Evolutionary conservation across 2,329 filamentous ascomycete species (phyloP).

Genomic region (Microsporum canis): DNA sequence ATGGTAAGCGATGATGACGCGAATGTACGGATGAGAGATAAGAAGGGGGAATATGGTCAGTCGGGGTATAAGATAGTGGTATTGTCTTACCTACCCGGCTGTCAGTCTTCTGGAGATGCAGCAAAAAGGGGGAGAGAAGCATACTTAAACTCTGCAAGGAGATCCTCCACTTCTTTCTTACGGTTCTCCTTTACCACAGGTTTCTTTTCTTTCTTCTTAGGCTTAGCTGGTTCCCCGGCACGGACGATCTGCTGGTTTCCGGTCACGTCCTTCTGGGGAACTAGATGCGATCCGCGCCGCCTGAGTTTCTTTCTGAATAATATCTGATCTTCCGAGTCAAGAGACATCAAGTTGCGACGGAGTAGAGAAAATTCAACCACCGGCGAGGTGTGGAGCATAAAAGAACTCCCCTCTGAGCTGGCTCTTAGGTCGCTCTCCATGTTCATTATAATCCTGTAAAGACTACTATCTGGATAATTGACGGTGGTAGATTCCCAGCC

Average conservation of each 20-base stretch:
- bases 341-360: background rate
- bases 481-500: slow-evolving; percentile 20
- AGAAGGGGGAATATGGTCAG: background rate
- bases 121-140: background rate
- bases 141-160: background rate
- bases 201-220: background rate
- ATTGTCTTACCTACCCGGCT: background rate
- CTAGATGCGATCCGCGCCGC: background rate
- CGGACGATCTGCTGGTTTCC: background rate
- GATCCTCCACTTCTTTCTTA: background rate
- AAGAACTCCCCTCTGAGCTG: background rate
- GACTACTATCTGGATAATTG: background rate
- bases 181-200: background rate
- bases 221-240: background rate
- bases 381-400: background rate
- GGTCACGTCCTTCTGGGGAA: background rate
- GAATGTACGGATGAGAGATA: background rate
- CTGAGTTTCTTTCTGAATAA: background rate
- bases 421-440: background rate
- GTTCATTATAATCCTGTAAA: background rate
- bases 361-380: background rate
- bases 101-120: background rate
- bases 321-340: background rate
- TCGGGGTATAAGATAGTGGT: background rate
- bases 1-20: background rate